Evolutionary conservation across 768 basidiomycete genomes (phyloP), one percentile per base, ranked within the genome.

Genomic region (Lentinus tigrinus): DNA sequence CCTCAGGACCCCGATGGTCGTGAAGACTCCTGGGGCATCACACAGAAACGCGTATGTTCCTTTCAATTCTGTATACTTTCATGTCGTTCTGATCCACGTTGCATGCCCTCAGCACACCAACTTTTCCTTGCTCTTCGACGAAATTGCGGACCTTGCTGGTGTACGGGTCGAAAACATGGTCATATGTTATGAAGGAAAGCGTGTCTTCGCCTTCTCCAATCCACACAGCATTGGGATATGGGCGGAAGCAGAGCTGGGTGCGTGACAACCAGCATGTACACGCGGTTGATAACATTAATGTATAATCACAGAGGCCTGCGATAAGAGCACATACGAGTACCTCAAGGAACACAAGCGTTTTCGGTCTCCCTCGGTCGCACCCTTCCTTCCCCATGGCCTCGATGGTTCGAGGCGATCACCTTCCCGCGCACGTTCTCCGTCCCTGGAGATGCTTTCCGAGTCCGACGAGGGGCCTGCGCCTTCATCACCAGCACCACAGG

Each of bases 141-240:
- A 79, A 39, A 73, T 81, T 3, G 87, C 90, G 7, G 86, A 91
- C 52, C 75, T 85, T 36, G 84, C 81, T 1, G 69, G 69, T 19
- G 75, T 90, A 13, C 74, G 78, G 19, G 63, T 68, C 3, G 75
- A 80, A 17, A 79, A 79, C 54, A 72, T 93, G 1, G 75, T 91
- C 28, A 73, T 93, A 60, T 85, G 73, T 8, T 82, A 85, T 57
- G 77, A 84, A 27, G 79, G 82, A 38, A 82, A 79, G 52, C 86
- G 83, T 2, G 74, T 93, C 40, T 91, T 85, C 65, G 76, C 87
- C 11, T 89, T 87, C 14, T 82, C 85, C 3, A 87, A 86, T 0
- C 89, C 91, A 0, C 74, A 81, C 36, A 79, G 81, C 17, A 76
- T 93, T 44, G 78, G 77, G 14, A 81, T 92, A 16, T 90, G 88